Conservation (phyloP, 257 asterid genomes). For the Petunia secreta region DNA sequence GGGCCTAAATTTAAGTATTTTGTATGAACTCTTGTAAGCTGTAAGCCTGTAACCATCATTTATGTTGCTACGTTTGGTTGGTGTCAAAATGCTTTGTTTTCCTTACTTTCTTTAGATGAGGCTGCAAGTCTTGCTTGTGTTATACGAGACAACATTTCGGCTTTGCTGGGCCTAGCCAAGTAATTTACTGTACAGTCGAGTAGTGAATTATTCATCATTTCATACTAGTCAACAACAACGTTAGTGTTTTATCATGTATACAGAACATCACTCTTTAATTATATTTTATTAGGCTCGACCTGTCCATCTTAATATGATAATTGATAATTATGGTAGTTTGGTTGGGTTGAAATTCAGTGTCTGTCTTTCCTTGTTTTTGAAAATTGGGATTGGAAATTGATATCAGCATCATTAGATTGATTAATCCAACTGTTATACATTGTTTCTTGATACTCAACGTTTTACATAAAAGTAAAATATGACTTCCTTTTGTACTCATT, state of each 20-base stretch:
- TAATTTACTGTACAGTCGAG: too few relatives aligned
- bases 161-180: too few relatives aligned
- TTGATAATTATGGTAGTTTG: neutral
- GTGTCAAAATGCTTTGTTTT: neutral
- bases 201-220: too few relatives aligned
- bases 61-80: neutral
- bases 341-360: neutral
- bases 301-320: too few relatives aligned
- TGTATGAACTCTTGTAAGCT: too few relatives aligned
- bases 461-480: neutral
- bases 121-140: too few relatives aligned
- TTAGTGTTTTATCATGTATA: neutral
- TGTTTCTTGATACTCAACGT: neutral
- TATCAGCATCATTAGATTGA: conserved; percentile 8
- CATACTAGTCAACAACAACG: neutral
- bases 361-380: neutral
- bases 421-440: neutral
- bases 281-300: neutral
- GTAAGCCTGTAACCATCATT: neutral
- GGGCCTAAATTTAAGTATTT: too few relatives aligned
- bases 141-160: neutral
- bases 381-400: neutral
- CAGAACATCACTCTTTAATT: neutral
- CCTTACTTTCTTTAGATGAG: neutral
- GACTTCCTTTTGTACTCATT: too few relatives aligned